A percentile compares a stretch with the other conserved stretches of the same genome.
Conservation (phyloP, 306 rosid species). For the Prunus kanzakura region DNA sequence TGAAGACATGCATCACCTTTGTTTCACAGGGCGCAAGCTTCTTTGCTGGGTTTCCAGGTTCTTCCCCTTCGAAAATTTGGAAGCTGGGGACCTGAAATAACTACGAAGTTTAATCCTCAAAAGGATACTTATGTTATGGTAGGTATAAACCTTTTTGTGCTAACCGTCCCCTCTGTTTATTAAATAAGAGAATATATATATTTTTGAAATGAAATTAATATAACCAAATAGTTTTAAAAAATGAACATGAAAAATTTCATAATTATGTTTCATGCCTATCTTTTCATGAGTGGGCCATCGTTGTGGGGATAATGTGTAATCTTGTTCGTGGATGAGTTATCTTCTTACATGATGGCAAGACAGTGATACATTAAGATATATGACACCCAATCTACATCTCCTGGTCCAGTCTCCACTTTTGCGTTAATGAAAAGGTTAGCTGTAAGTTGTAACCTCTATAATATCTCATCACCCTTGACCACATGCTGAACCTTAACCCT, state of each 20-base stretch:
- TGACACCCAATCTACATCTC: background rate
- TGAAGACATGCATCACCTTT: slow-evolving; percentile 16
- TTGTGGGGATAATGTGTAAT: background rate
- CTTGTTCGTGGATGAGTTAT: background rate
- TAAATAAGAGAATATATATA: background rate
- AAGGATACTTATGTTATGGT: slow-evolving; percentile 89
- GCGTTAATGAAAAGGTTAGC: background rate
- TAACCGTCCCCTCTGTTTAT: background rate
- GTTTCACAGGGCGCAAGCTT: slow-evolving; percentile 67
- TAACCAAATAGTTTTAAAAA: background rate
- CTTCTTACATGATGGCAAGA: background rate
- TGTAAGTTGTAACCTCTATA: background rate
- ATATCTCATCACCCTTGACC: background rate
- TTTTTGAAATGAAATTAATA: background rate
- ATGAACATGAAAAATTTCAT: background rate
- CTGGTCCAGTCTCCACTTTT: background rate
- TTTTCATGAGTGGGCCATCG: background rate
- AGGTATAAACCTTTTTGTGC: slow-evolving; percentile 17
- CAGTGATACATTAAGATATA: background rate
- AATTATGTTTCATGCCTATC: background rate
- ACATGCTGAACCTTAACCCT: background rate
- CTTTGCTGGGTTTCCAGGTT: slow-evolving; percentile 79
- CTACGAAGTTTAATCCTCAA: slow-evolving; percentile 59
- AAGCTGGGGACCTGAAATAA: slow-evolving; percentile 86
- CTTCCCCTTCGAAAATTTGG: slow-evolving; percentile 91